Evolutionary conservation across 1,139 yeast species (phyloP), one percentile per base, ranked within the genome.

Genomic region (Taphrina pruni): DNA sequence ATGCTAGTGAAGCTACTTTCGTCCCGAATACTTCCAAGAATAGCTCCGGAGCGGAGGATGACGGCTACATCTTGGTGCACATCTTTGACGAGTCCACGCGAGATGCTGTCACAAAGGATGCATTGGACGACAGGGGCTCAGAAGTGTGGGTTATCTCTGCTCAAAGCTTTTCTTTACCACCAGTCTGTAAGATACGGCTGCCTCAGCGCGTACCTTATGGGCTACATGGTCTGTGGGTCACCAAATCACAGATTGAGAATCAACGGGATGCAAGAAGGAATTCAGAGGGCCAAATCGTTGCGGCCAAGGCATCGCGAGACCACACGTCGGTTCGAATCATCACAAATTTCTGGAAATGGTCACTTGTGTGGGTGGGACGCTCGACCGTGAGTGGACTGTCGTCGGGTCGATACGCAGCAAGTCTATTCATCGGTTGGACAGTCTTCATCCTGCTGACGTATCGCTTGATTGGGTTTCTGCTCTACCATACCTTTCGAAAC

Each of bases 121-220:
- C 66, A 32, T 56, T 39, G 8, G 66, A 66, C 45, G 56, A 54
- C 32, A 6, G 20, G 12, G 65, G 64, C 11, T 66, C 69, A 5
- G 60, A 60, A 32, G 69, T 66, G 39, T 66, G 69, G 69, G 51
- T 66, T 41, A 51, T 66, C 43, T 45, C 39, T 35, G 69, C 69
- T 17, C 26, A 60, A 43, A 51, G 55, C 12, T 48, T 66, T 36
- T 17, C 39, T 12, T 50, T 60, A 7, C 66, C 66, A 26, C 69
- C 69, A 9, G 39, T 66, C 50, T 45, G 60, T 9, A 60, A 21
- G 14, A 51, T 66, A 12, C 46, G 35, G 20, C 32, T 66, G 21
- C 69, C 69, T 8, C 69, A 66, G 48, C 60, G 69, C 12, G 66
- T 66, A 14, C 69, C 69, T 2, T 66, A 60, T 43, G 69, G 69